Evolutionary conservation across 164 flowering plant genomes (phyloP).

Genomic region (Saururus chinensis): DNA sequence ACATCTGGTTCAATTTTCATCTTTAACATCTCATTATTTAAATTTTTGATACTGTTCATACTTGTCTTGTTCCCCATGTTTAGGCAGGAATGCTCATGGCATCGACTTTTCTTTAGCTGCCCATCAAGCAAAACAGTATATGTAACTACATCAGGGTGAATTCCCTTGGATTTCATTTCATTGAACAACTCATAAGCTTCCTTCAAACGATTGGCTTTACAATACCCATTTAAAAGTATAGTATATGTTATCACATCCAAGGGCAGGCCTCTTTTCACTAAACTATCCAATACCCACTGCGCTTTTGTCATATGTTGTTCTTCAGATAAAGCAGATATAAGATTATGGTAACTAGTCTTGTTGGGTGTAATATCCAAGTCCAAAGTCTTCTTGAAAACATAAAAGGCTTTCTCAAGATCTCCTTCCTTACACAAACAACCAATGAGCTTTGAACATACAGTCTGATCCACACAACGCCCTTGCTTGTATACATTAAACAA

Average conservation of each 20-base stretch:
- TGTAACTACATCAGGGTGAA: slow-evolving; percentile 53
- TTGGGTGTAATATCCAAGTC: slow-evolving; percentile 21
- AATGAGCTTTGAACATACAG: slow-evolving; percentile 36
- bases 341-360: slow-evolving; percentile 24
- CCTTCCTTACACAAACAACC: slow-evolving; percentile 32
- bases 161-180: slow-evolving; percentile 56
- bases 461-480: slow-evolving; percentile 18
- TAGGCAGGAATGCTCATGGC: background rate
- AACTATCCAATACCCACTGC: slow-evolving; percentile 24
- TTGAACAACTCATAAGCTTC: slow-evolving; percentile 44
- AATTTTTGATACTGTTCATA: slow-evolving; percentile 11
- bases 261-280: slow-evolving; percentile 26
- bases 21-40: slow-evolving; percentile 31
- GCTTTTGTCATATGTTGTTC: slow-evolving; percentile 46
- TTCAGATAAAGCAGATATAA: slow-evolving; percentile 43
- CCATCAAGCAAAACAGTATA: slow-evolving; percentile 66
- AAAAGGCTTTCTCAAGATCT: slow-evolving; percentile 29
- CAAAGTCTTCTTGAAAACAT: slow-evolving; percentile 25
- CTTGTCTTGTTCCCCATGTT: background rate
- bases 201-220: slow-evolving; percentile 29
- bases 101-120: slow-evolving; percentile 12
- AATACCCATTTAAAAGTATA: slow-evolving; percentile 57
- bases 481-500: slow-evolving; percentile 26
- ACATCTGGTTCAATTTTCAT: slow-evolving; percentile 40
- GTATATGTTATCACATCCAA: slow-evolving; percentile 57